Evolutionary conservation across 176 grass and related monocot species (phyloP).

Genomic region (Aechmea fasciata): DNA sequence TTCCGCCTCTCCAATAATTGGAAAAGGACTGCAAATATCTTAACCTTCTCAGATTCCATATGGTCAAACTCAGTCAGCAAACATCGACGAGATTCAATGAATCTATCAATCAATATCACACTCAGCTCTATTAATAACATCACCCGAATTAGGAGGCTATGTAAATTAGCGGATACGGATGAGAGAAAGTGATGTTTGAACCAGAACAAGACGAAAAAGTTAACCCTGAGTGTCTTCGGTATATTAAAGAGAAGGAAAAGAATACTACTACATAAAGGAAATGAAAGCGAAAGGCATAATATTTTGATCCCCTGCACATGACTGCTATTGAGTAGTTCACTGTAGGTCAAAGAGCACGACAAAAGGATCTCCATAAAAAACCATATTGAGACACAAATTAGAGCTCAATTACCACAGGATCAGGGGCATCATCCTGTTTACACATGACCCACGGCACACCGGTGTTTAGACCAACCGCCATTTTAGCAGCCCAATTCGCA

Average conservation of each 20-base stretch:
- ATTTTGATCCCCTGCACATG: neutral
- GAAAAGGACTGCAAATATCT: too few relatives aligned
- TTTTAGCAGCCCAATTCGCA: slow-evolving; percentile 69
- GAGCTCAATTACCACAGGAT: slow-evolving; percentile 53
- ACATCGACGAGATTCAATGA: too few relatives aligned
- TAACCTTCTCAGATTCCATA: too few relatives aligned
- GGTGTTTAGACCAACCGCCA: slow-evolving; percentile 72
- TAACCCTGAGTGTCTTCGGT: neutral
- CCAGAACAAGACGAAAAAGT: slow-evolving; percentile 3
- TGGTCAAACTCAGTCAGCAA: too few relatives aligned
- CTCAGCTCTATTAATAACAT: too few relatives aligned
- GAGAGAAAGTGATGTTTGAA: neutral
- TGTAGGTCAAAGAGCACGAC: neutral
- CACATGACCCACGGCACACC: slow-evolving; percentile 99
- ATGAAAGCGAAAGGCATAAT: slow-evolving; percentile 27
- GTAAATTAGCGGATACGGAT: neutral
- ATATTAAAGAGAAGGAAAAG: slow-evolving; percentile 5
- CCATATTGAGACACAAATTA: neutral
- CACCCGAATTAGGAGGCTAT: too few relatives aligned
- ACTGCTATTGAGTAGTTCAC: neutral
- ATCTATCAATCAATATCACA: too few relatives aligned
- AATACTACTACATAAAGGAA: slow-evolving; percentile 6
- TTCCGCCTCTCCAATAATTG: neutral
- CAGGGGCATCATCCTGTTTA: slow-evolving; percentile 89
- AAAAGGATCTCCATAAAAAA: neutral